Conservation (phyloP, 1,284 basidiomycete genomes). For the Takashimella koratensis region DNA sequence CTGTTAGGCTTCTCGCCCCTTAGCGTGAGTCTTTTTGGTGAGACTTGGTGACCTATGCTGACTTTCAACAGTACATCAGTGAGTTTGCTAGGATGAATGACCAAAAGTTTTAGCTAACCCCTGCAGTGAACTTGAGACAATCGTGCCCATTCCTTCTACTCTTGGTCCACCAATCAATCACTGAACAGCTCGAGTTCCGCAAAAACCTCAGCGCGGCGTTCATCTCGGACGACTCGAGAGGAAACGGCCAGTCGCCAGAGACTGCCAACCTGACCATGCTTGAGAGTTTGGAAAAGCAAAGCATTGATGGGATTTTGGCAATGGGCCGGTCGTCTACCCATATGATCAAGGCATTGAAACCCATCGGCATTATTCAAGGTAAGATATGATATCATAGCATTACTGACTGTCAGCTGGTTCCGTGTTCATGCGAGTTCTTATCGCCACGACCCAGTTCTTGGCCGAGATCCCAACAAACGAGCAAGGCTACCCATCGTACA, state of each 20-base stretch:
- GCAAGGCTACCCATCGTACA: slow-evolving; percentile 34
- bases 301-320: not conserved
- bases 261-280: not conserved
- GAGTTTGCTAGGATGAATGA: not conserved
- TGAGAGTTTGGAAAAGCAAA: not conserved
- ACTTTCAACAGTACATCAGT: slow-evolving; percentile 13
- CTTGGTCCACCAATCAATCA: slow-evolving; percentile 25
- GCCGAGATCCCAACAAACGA: slow-evolving; percentile 35
- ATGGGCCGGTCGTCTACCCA: not conserved
- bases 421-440: slow-evolving; percentile 25
- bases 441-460: slow-evolving; percentile 27
- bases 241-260: not conserved
- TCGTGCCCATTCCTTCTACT: slow-evolving; percentile 27
- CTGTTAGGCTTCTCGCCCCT: slow-evolving; percentile 35
- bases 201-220: slow-evolving; percentile 16
- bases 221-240: not conserved
- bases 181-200: slow-evolving; percentile 28
- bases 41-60: not conserved
- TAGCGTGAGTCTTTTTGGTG: slow-evolving; percentile 18
- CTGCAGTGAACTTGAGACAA: slow-evolving; percentile 23
- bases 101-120: not conserved
- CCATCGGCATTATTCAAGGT: slow-evolving; percentile 32
- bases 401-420: slow-evolving; percentile 13
- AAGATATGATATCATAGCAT: not conserved
- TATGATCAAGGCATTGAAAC: slow-evolving; percentile 16